phyloP scores from a whole-genome alignment of 73 alveolate species.

The Paramecium primaurelia region DNA sequence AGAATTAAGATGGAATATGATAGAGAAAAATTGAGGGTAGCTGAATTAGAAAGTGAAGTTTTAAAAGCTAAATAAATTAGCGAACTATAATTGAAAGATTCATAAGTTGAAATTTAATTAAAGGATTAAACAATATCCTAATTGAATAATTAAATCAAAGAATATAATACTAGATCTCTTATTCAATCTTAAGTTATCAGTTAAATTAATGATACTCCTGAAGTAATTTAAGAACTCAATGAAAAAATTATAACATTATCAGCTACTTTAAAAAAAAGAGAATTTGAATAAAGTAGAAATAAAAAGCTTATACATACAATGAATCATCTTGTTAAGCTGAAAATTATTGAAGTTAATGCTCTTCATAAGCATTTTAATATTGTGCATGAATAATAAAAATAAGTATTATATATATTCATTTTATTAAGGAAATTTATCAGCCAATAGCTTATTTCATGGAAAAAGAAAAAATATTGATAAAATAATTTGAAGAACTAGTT shows the following conservation, averaged over 20 bases:
- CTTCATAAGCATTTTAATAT: neutral
- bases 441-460: neutral
- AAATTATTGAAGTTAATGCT: neutral
- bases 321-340: neutral
- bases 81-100: neutral
- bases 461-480: neutral
- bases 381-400: neutral
- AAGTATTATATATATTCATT: neutral
- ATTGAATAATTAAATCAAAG: neutral
- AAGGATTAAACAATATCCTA: neutral
- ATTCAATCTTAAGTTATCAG: neutral
- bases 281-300: neutral
- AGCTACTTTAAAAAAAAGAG: neutral
- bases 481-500: neutral
- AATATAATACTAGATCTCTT: neutral
- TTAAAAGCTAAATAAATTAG: neutral
- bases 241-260: neutral
- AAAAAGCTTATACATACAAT: neutral
- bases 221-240: neutral
- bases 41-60: neutral
- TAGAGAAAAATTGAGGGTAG: neutral
- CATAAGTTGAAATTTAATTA: neutral
- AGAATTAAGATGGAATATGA: neutral
- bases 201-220: neutral
- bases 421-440: neutral